Evolutionary conservation across 2,329 filamentous ascomycete species (phyloP).

Genomic region (Pseudodiploospora longispora): DNA sequence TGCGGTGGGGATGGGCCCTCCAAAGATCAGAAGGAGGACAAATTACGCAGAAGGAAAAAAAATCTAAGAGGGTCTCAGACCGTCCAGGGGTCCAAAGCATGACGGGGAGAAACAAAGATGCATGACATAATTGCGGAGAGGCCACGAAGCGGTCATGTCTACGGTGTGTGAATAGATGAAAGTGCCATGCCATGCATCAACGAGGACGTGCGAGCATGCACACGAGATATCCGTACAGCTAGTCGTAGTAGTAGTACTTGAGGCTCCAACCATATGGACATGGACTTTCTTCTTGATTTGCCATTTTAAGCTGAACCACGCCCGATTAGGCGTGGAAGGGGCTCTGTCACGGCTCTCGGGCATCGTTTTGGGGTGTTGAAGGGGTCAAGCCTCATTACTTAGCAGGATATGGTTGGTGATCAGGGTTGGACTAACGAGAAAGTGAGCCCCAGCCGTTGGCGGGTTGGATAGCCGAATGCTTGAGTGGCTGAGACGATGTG

Average conservation of each 20-base stretch:
- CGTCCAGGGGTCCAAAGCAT: conserved; percentile 5
- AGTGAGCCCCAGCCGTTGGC: background rate
- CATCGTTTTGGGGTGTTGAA: conserved; percentile 1
- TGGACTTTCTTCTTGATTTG: background rate
- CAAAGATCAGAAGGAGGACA: conserved; percentile 5
- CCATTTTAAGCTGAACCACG: conserved; percentile 5
- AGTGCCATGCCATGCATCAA: background rate
- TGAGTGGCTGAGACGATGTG: conserved; percentile 1
- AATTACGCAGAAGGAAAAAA: conserved; percentile 9
- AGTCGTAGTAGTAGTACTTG: background rate
- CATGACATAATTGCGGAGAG: conserved; percentile 40
- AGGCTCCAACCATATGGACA: background rate
- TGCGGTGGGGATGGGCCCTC: conserved; percentile 6
- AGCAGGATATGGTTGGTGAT: conserved; percentile 5
- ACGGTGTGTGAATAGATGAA: background rate
- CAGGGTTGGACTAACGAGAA: conserved; percentile 5
- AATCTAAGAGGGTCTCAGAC: conserved; percentile 7
- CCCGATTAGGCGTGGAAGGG: conserved; percentile 5
- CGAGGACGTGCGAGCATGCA: no score
- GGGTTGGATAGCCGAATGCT: conserved; percentile 4
- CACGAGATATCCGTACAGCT: no score
- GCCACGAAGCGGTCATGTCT: conserved; percentile 3
- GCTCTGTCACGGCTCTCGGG: background rate
- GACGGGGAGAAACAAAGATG: conserved; percentile 18
- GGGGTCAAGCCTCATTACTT: background rate